These are phyloP conservation scores for Lojkania enalia DNA, from an alignment of 2,329 filamentous ascomycete genomes.

Conservation along the genomic window DNA sequence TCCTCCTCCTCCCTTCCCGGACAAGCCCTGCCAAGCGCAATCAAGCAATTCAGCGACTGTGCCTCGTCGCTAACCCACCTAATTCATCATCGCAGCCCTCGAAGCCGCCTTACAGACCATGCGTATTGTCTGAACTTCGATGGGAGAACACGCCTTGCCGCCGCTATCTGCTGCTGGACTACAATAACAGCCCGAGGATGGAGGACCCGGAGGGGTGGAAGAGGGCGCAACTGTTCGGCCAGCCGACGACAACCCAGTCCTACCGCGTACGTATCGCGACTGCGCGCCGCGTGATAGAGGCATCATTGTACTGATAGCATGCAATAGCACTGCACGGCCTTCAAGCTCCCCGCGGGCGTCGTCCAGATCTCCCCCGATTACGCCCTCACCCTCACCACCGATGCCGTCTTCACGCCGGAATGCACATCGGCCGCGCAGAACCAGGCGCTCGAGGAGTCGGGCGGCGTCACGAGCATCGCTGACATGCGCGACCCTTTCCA, in stretches of 20 bases:
- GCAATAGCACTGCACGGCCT: slow-evolving; percentile 61
- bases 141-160: slow-evolving; percentile 29
- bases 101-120: slow-evolving; percentile 16
- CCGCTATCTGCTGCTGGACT: slow-evolving; percentile 38
- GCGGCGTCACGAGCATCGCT: slow-evolving; percentile 55
- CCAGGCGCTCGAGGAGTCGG: slow-evolving; percentile 44
- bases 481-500: slow-evolving; percentile 87
- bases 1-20: slow-evolving; percentile 12
- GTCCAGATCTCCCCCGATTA: slow-evolving; percentile 58
- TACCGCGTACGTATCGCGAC: slow-evolving; percentile 32
- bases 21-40: slow-evolving; percentile 23
- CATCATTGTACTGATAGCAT: slow-evolving; percentile 22
- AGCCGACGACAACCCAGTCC: slow-evolving; percentile 33
- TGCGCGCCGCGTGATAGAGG: neutral
- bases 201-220: slow-evolving; percentile 28
- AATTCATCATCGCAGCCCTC: slow-evolving; percentile 10
- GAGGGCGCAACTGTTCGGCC: slow-evolving; percentile 25
- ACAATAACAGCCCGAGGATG: slow-evolving; percentile 41
- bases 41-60: slow-evolving; percentile 25
- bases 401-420: slow-evolving; percentile 62
- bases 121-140: slow-evolving; percentile 28
- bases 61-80: slow-evolving; percentile 25
- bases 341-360: slow-evolving; percentile 62
- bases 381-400: slow-evolving; percentile 61
- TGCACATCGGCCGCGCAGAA: slow-evolving; percentile 51